Conservation (phyloP, 163 green algal species). For the Picocystis sp. region DNA sequence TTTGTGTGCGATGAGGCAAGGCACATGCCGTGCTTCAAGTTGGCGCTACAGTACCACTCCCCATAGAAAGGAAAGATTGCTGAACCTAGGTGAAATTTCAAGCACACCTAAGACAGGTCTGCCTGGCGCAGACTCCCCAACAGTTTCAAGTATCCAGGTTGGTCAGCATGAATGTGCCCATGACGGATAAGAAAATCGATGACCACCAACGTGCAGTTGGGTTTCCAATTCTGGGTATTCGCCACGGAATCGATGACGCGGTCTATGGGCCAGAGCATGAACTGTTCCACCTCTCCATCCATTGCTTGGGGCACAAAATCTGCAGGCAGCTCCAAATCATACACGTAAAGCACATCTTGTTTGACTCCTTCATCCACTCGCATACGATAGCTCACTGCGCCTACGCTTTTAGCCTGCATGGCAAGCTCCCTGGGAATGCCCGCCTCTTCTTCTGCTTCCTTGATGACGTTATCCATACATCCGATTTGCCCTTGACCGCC, state of each 20-base stretch:
- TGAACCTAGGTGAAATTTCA: no score
- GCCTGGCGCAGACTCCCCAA: conserved; percentile 28
- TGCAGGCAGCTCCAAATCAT: conserved; percentile 73
- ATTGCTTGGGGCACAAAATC: conserved; percentile 57
- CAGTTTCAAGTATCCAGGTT: conserved; percentile 48
- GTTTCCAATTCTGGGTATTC: conserved; percentile 55
- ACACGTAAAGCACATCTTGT: conserved; percentile 82
- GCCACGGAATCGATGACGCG: conserved; percentile 30
- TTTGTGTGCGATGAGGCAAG: no score
- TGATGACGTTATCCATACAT: conserved; percentile 64
- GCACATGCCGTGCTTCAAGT: no score
- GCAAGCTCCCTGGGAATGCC: conserved; percentile 53
- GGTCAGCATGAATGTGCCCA: conserved; percentile 46
- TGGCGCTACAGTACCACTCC: no score
- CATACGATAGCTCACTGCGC: conserved; percentile 9
- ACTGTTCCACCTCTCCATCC: conserved; percentile 39
- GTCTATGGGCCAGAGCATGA: conserved; percentile 38
- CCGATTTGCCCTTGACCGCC: conserved; percentile 61
- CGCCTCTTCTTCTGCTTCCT: conserved; percentile 89
- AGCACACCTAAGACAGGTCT: conserved; percentile 11
- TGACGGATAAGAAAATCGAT: conserved; percentile 76
- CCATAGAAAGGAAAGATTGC: no score
- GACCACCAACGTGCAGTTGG: conserved; percentile 84
- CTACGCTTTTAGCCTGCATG: neutral
- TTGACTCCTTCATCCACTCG: conserved; percentile 39